phyloP scores from a whole-genome alignment of 1,284 basidiomycete species.

The Malassezia psittaci region DNA sequence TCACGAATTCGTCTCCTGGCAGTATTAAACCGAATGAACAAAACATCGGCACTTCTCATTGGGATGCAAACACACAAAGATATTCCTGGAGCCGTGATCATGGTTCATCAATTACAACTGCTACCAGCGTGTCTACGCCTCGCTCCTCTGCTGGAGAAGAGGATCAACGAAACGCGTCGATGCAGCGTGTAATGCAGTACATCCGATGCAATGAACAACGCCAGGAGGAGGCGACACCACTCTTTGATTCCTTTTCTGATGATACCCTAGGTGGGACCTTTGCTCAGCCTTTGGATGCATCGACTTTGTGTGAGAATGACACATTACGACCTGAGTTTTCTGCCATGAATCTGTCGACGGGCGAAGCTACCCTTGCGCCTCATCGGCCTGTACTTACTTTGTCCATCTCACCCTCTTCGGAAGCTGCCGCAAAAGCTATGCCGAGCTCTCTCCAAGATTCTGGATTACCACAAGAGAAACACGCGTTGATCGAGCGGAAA shows the following conservation, averaged over 20 bases:
- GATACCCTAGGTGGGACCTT: constrained; percentile 17
- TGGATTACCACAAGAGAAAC: not conserved
- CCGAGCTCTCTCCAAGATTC: not conserved
- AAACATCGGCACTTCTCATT: not conserved
- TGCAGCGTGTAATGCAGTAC: constrained; percentile 12
- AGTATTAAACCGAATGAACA: too few relatives aligned
- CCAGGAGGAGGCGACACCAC: not conserved
- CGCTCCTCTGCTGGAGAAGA: not conserved
- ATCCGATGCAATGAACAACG: constrained; percentile 6
- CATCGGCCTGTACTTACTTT: constrained; percentile 31
- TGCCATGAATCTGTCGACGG: not conserved
- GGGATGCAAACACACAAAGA: not conserved
- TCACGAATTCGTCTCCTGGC: too few relatives aligned
- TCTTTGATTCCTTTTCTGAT: constrained; percentile 13
- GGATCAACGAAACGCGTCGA: not conserved
- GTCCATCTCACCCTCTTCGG: constrained; percentile 17
- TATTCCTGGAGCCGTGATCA: not conserved
- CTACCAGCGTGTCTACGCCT: constrained; percentile 1
- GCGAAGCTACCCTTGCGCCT: constrained; percentile 2
- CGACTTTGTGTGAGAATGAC: constrained; percentile 7
- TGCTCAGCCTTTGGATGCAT: constrained; percentile 15
- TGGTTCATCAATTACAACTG: not conserved
- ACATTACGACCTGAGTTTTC: not conserved
- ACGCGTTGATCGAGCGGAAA: constrained; percentile 19
- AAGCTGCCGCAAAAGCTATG: not conserved